These are phyloP conservation scores for Lasiodiplodia citricola DNA, from an alignment of 2,329 filamentous ascomycete genomes.

Conservation along the genomic window DNA sequence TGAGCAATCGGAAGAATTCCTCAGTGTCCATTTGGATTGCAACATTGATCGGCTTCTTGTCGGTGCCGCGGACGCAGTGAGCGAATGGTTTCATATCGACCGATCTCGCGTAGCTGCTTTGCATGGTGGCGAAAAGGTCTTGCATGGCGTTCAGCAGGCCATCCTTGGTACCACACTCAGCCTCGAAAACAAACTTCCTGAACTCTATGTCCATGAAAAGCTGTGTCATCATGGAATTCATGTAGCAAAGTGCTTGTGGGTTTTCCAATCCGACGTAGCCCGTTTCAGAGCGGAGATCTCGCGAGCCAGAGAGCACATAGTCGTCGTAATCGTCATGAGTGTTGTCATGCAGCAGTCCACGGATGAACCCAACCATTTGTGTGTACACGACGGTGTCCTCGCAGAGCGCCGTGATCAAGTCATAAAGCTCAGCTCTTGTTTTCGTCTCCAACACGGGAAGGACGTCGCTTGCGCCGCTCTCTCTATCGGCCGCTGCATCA, in stretches of 20 bases:
- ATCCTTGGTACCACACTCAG: conserved; percentile 58
- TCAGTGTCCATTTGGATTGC: conserved; percentile 97
- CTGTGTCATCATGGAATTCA: conserved; percentile 93
- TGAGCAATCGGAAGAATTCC: conserved; percentile 93
- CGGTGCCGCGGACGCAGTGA: conserved; percentile 78
- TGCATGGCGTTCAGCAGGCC: conserved; percentile 77
- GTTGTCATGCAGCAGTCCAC: conserved; percentile 33
- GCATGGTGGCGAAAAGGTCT: conserved; percentile 82
- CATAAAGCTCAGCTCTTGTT: conserved; percentile 45
- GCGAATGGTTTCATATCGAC: conserved; percentile 77
- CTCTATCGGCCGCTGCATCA: not conserved
- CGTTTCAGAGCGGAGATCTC: conserved; percentile 73
- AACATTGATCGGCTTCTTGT: conserved; percentile 82
- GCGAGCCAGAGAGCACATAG: conserved; percentile 63
- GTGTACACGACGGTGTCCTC: conserved; percentile 37
- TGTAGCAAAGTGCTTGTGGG: conserved; percentile 93
- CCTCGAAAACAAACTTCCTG: conserved; percentile 76
- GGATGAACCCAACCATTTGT: conserved; percentile 37
- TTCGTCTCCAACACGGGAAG: conserved; percentile 43
- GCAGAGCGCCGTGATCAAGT: conserved; percentile 40
- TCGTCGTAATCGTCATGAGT: conserved; percentile 53
- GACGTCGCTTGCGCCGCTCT: not conserved
- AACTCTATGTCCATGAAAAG: conserved; percentile 95
- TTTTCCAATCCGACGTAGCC: conserved; percentile 92
- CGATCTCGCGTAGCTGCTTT: conserved; percentile 76